Conservation (phyloP, 768 basidiomycete genomes). For the Leccinum ochraceum region DNA sequence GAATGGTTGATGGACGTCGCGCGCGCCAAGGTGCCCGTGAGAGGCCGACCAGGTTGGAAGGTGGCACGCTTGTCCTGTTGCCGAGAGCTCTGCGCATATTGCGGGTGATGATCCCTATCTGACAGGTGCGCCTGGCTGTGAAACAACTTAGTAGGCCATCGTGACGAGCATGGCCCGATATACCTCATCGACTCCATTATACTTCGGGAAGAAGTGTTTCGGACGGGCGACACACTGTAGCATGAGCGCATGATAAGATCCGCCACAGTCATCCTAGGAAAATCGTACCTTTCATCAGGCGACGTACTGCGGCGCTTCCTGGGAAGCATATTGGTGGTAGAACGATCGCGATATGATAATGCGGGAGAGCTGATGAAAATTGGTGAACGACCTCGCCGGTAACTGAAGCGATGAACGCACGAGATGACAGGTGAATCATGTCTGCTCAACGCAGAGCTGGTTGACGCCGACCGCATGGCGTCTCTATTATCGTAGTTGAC, state of each 20-base stretch:
- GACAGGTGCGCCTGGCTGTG: conserved; percentile 25
- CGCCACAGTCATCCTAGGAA: background rate
- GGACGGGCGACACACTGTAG: conserved; percentile 18
- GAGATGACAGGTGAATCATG: conserved; percentile 32
- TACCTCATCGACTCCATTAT: conserved; percentile 33
- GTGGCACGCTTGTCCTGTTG: conserved; percentile 14
- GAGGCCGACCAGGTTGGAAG: conserved; percentile 11
- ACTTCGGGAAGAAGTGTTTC: conserved; percentile 16
- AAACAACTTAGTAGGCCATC: conserved; percentile 12
- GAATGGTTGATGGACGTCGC: conserved; percentile 21
- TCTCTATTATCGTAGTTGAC: conserved; percentile 37
- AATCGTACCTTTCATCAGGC: conserved; percentile 27
- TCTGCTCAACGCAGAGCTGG: conserved; percentile 30
- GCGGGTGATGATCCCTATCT: conserved; percentile 17
- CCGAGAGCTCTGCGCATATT: conserved; percentile 12
- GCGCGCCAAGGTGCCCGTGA: conserved; percentile 11
- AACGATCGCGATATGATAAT: conserved; percentile 28
- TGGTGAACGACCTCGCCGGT: conserved; percentile 16
- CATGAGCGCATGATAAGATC: conserved; percentile 14
- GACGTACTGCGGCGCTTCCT: conserved; percentile 37
- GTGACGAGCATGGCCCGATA: background rate
- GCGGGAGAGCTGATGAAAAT: conserved; percentile 30
- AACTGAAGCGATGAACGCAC: conserved; percentile 28
- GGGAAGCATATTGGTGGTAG: conserved; percentile 32
- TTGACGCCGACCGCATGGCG: conserved; percentile 34